Conservation (phyloP, 306 rosid species). For the Citrullus colocynthis region DNA sequence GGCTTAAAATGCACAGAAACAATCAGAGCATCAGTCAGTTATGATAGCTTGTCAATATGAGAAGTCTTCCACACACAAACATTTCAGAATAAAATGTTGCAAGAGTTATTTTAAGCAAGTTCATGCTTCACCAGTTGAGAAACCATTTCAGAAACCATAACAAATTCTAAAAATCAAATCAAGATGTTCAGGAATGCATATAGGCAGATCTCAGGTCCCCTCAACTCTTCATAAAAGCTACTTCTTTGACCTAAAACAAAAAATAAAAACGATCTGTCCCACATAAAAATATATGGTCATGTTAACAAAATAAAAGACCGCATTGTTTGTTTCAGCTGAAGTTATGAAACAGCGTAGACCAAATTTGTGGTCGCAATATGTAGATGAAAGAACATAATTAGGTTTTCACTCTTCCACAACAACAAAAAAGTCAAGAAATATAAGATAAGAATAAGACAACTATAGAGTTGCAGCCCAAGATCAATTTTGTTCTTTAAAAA, state of each 20-base stretch:
- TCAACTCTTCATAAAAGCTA: background rate
- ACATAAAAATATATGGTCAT: background rate
- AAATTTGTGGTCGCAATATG: background rate
- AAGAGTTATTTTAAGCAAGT: background rate
- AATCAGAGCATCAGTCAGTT: background rate
- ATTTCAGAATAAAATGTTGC: background rate
- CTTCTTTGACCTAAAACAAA: background rate
- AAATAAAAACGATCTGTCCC: background rate
- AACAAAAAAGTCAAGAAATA: background rate
- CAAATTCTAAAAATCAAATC: too few relatives aligned
- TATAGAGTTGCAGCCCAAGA: background rate
- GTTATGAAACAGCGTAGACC: background rate
- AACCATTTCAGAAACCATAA: background rate
- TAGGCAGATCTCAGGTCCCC: background rate
- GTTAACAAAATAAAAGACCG: background rate
- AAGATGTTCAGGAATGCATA: background rate
- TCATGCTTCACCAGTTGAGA: background rate
- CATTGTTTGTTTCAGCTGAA: background rate
- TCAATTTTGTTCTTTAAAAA: background rate
- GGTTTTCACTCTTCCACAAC: background rate
- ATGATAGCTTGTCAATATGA: background rate
- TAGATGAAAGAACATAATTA: background rate
- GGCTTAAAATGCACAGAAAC: background rate
- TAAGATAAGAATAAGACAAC: background rate
- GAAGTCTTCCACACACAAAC: background rate